Percentiles rank a stretch among this genome's conserved stretches.
Evolutionary conservation across 2,329 filamentous ascomycete genomes (phyloP).

Genomic region (Phoma sp.): DNA sequence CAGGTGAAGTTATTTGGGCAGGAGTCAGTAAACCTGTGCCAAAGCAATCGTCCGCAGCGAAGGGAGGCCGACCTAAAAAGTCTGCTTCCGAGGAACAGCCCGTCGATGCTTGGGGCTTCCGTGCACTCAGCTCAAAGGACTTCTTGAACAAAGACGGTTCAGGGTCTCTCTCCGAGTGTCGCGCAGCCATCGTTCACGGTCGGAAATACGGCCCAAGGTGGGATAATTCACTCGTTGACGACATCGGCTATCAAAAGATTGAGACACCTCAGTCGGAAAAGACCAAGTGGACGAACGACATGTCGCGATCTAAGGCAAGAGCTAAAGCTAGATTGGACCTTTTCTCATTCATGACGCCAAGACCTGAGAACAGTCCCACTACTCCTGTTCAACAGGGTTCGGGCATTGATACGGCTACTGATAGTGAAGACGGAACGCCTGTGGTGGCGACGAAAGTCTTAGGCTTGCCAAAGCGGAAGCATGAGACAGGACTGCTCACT

Average conservation of each 20-base stretch:
- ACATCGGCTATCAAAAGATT: conserved; percentile 33
- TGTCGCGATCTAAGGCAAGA: background rate
- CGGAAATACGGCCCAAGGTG: conserved; percentile 32
- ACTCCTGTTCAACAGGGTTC: background rate
- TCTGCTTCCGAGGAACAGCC: background rate
- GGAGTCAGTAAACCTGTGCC: conserved; percentile 53
- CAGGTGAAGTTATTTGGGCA: conserved; percentile 60
- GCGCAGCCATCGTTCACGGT: conserved; percentile 26
- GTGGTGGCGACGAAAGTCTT: conserved; percentile 1
- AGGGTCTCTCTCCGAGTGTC: conserved; percentile 36
- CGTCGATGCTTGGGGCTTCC: conserved; percentile 45
- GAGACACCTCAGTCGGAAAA: conserved; percentile 6
- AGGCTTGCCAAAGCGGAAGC: conserved; percentile 11
- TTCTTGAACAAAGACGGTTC: conserved; percentile 33
- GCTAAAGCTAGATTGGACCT: conserved; percentile 1
- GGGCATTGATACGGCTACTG: background rate
- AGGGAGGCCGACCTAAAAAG: conserved; percentile 24
- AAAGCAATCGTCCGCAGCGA: conserved; percentile 37
- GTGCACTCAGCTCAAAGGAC: conserved; percentile 22
- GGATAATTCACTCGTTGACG: conserved; percentile 33
- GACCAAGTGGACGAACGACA: conserved; percentile 1
- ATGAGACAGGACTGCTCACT: conserved; percentile 26
- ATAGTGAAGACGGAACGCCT: conserved; percentile 1
- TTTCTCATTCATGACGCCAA: background rate
- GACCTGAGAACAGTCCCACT: background rate